Evolutionary conservation across 768 basidiomycete genomes (phyloP), one percentile per base, ranked within the genome.

Genomic region (Pholiota molesta): DNA sequence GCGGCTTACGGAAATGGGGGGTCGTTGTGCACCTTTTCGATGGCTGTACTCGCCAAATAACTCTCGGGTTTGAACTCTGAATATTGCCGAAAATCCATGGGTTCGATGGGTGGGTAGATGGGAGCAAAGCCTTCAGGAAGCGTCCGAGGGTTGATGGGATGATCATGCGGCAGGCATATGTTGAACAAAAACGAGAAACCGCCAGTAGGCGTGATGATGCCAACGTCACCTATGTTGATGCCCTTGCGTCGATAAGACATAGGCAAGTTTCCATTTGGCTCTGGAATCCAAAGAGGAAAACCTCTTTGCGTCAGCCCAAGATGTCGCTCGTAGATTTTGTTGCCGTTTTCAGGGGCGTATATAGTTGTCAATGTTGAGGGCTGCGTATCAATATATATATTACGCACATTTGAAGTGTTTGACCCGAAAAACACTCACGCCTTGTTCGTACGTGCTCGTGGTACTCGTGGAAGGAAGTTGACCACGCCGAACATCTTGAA

Each of bases 131-230:
- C 62, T 45, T 52, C 51, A 2, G 55, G 66, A 14, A 63, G 52
- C 16, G 44, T 42, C 17, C 31, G 17, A 11, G 51, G 52, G 31
- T 71, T 67, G 11, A 68, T 62, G 11, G 61, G 59, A 44, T 68
- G 55, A 4, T 60, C 61, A 2, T 35, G 11, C 3, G 64, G 63
- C 1, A 49, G 19, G 16, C 56, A 63, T 10, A 69, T 64, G 44
- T 69, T 69, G 57, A 69, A 69, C 8, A 69, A 31, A 23, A 65
- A 69, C 21, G 31, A 56, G 40, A 69, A 69, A 8, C 42, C 52
- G 1, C 68, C 68, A 2, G 33, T 35, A 2, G 52, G 21, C 2
- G 54, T 59, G 49, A 69, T 60, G 49, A 65, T 59, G 5, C 68
- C 68, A 5, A 69, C 64, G 37, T 69, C 68, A 17, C 68, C 68